phyloP scores from a whole-genome alignment of 352 stramenopile genomes.

The Globisporangium nunn region DNA sequence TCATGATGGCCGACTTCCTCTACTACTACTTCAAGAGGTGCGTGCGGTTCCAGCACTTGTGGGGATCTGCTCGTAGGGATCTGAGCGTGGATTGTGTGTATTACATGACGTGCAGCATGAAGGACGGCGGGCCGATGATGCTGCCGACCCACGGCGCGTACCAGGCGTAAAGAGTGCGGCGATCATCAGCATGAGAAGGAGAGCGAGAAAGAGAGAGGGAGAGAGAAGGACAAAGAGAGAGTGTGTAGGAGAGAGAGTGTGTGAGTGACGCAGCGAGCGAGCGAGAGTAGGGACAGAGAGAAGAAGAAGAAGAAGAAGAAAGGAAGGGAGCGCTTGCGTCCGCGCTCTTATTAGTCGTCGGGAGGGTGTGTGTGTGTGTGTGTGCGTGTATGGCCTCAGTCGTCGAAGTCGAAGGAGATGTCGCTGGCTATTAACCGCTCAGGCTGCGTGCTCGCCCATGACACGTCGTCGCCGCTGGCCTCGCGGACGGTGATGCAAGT shows the following conservation, averaged over 20 bases:
- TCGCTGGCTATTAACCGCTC: constrained; percentile 53
- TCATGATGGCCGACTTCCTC: constrained; percentile 98
- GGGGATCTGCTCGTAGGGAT: too few relatives aligned
- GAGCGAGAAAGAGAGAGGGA: background rate
- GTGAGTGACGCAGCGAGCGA: background rate
- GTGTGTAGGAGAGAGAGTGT: constrained; percentile 4
- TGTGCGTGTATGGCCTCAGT: constrained; percentile 7
- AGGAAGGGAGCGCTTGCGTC: constrained; percentile 4
- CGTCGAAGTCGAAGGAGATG: constrained; percentile 36
- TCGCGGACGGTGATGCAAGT: constrained; percentile 64
- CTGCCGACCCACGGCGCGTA: constrained; percentile 82
- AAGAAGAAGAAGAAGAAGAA: background rate
- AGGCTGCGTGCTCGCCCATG: constrained; percentile 36
- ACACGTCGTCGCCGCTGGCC: constrained; percentile 42
- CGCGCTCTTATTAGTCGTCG: constrained; percentile 20
- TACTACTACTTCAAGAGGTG: constrained; percentile 98
- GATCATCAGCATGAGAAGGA: background rate
- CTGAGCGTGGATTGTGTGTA: background rate
- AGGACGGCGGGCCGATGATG: constrained; percentile 85
- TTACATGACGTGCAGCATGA: constrained; percentile 44
- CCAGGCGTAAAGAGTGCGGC: constrained; percentile 40
- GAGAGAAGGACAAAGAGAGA: constrained; percentile 2
- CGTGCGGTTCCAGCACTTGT: background rate
- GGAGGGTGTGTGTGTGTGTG: background rate
- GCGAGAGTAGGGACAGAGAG: background rate